These are phyloP conservation scores for Amanita brunnescens DNA, from an alignment of 768 basidiomycete species.

Conservation along the genomic window DNA sequence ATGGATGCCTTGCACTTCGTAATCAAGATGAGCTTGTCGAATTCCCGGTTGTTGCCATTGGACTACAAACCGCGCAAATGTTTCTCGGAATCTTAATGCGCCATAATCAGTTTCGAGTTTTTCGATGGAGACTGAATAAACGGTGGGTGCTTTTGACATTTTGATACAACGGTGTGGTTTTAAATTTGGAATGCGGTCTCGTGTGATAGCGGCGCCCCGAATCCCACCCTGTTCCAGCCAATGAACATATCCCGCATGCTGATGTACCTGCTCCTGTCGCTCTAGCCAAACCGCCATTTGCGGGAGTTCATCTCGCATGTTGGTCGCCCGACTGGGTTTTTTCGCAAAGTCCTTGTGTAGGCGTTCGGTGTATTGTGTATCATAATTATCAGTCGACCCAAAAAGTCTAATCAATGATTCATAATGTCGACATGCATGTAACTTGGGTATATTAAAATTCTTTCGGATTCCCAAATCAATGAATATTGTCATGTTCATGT, in stretches of 20 bases:
- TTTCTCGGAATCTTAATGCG: neutral
- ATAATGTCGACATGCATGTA: constrained; percentile 18
- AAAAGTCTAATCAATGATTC: constrained; percentile 10
- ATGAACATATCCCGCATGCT: neutral
- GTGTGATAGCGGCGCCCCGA: neutral
- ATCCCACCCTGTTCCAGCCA: neutral
- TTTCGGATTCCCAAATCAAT: constrained; percentile 15
- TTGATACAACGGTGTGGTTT: neutral
- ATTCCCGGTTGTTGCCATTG: too few species aligned
- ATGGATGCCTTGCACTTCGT: too few species aligned
- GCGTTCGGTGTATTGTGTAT: constrained; percentile 18
- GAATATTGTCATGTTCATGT: neutral
- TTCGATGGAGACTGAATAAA: neutral
- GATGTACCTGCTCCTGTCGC: neutral
- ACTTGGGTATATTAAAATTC: constrained; percentile 21
- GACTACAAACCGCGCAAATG: neutral
- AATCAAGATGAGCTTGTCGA: too few species aligned
- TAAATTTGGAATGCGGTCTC: neutral
- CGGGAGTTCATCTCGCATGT: neutral
- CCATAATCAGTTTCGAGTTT: neutral
- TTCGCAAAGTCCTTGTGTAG: constrained; percentile 19
- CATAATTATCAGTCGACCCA: constrained; percentile 19
- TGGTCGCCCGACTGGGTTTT: neutral
- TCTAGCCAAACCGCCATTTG: neutral
- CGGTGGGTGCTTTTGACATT: neutral